Conservation (phyloP, 257 asterid species). For the Jacaranda mimosifolia region DNA sequence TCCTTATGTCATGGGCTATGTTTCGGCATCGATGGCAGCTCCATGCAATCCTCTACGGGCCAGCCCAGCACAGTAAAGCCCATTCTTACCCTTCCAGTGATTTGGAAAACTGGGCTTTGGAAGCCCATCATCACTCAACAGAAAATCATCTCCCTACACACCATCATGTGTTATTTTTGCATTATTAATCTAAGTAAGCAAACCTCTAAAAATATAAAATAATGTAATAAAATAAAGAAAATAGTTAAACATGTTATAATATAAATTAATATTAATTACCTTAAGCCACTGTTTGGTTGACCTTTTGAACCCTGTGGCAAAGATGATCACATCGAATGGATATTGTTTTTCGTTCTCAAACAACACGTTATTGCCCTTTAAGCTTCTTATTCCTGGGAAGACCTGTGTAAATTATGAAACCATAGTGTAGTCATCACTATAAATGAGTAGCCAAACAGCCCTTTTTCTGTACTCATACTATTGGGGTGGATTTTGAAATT, state of each 20-base stretch:
- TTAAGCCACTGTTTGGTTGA: slow-evolving; percentile 76
- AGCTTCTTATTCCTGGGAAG: slow-evolving; percentile 51
- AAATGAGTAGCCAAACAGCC: too few relatives aligned
- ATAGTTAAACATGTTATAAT: not conserved
- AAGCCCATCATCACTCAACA: slow-evolving; percentile 68
- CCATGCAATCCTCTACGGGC: slow-evolving; percentile 69
- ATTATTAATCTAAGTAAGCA: too few relatives aligned
- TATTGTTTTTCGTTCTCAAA: slow-evolving; percentile 57
- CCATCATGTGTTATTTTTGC: not conserved
- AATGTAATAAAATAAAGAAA: too few relatives aligned
- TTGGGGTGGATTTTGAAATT: too few relatives aligned
- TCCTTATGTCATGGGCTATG: slow-evolving; percentile 64
- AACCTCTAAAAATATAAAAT: not conserved
- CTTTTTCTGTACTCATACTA: too few relatives aligned
- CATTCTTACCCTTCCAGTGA: slow-evolving; percentile 83
- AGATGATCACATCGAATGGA: slow-evolving; percentile 61
- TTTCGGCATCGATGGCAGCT: slow-evolving; percentile 67
- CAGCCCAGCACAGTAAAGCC: slow-evolving; percentile 73
- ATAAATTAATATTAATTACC: slow-evolving; percentile 39
- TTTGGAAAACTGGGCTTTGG: slow-evolving; percentile 56
- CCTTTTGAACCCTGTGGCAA: slow-evolving; percentile 84
- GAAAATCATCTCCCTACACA: slow-evolving; percentile 58
- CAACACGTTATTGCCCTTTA: slow-evolving; percentile 47
- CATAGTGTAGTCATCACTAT: too few relatives aligned
- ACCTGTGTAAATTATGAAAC: slow-evolving; percentile 48